A percentile compares a stretch with the other conserved stretches of the same genome.
These are phyloP conservation scores for Cetradonia linearis DNA, from an alignment of 495 filamentous ascomycete genomes.

Conservation along the genomic window DNA sequence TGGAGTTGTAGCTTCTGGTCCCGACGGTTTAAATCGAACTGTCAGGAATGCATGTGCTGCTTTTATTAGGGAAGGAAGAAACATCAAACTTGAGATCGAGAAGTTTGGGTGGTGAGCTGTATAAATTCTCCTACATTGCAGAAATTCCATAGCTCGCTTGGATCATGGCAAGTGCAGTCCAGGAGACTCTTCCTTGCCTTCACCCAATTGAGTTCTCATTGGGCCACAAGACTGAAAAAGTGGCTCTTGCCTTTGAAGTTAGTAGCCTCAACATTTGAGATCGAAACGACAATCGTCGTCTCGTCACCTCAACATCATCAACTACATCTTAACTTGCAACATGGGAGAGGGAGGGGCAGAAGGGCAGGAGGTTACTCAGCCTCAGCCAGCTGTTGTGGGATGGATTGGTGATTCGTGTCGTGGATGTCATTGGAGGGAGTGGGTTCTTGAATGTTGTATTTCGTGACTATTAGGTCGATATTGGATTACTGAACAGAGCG, in stretches of 20 bases:
- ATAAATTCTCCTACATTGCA: not conserved
- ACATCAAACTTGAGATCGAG: conserved; percentile 21
- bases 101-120: conserved; percentile 22
- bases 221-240: not conserved
- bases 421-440: no score
- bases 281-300: no score
- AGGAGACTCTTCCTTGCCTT: not conserved
- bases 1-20: conserved; percentile 22
- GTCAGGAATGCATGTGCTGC: conserved; percentile 19
- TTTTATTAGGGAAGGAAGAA: conserved; percentile 6
- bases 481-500: no score
- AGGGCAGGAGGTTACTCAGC: no score
- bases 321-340: no score
- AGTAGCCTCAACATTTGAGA: no score
- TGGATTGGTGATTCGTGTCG: no score
- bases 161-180: not conserved
- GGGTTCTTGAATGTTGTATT: no score
- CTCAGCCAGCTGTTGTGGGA: no score
- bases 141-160: not conserved
- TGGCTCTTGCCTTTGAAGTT: not conserved
- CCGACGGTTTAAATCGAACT: conserved; percentile 21
- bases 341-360: no score
- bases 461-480: no score
- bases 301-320: no score
- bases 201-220: not conserved